Base-by-base conservation (phyloP, 805 yeast genomes). In the Candida tibetensis region DNA sequence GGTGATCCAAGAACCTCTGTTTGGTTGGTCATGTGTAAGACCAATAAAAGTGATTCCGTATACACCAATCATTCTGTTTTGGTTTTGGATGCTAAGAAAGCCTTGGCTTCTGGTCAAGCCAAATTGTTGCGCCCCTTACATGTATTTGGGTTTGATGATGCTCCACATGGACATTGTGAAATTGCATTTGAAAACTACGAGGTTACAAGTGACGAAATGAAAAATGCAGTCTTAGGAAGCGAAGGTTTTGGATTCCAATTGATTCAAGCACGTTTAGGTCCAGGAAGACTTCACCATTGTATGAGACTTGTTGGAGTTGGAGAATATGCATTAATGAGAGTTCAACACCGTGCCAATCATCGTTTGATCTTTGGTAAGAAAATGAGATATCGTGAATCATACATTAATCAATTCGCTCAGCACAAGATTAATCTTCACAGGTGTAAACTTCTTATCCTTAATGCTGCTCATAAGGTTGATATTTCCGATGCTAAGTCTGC, bases 121-220 rank as follows among this genome's bases (percentile, higher is more conserved):
- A 62, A 50, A 18, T 46, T 77, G 22, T 56, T 72, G 23, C 64
- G 85, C 30, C 82, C 82, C 3, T 61, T 78, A 48, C 41, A 51
- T 14, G 77, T 79, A 1, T 72, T 76, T 51, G 85, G 85, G 3
- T 77, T 69, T 45, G 85, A 79, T 50, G 85, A 79, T 51, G 83
- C 84, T 18, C 85, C 85, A 3, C 85, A 79, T 53, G 85, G 85
- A n/a, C 85, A 80, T 51, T 74, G 76, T 62, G 84, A 79, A 52
- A 68, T 80, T 38, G 64, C 56, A 34, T 80, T 80, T 54, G 57
- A 64, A 23, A 61, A 74, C 49, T 72, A 66, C 43, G 75, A 67
- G 36, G 68, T 79, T 7, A 72, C 77, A 3, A 48, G 45, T 15
- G 71, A 66, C 6, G 66, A 71, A 36, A 72, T 66, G 55, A 53